Evolutionary conservation across 2,329 filamentous ascomycete species (phyloP).

Genomic region (Fusarium tupiense): DNA sequence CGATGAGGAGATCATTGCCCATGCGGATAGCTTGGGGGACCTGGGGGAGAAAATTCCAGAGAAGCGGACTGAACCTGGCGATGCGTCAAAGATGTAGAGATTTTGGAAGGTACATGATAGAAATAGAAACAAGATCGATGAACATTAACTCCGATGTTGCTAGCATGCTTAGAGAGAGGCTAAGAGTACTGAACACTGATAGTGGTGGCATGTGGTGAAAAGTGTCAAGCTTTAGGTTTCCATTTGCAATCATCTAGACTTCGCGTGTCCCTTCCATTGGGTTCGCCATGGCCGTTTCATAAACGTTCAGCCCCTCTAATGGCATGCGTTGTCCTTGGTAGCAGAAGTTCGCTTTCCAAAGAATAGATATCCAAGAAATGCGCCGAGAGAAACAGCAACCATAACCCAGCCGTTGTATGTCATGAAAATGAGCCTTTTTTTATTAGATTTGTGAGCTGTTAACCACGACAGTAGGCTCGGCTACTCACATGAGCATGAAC

Average conservation of each 20-base stretch:
- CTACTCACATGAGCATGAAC: conserved; percentile 96
- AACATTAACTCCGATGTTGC: neutral
- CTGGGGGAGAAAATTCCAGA: conserved; percentile 52
- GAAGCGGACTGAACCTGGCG: conserved; percentile 43
- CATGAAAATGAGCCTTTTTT: conserved; percentile 93
- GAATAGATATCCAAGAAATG: conserved; percentile 85
- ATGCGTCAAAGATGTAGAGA: conserved; percentile 48
- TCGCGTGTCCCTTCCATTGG: neutral
- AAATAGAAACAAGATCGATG: neutral
- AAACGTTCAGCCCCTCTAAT: neutral
- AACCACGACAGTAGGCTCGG: neutral
- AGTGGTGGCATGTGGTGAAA: neutral
- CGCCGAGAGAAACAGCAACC: conserved; percentile 87
- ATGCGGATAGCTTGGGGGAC: conserved; percentile 57
- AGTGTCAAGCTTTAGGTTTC: neutral
- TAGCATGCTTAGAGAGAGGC: neutral
- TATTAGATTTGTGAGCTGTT: neutral
- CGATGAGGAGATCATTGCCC: conserved; percentile 62
- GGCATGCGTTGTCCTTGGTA: conserved; percentile 79
- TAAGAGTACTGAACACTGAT: neutral
- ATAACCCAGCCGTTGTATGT: conserved; percentile 99
- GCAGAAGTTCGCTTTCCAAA: conserved; percentile 78
- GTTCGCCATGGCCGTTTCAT: neutral
- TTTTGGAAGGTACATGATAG: neutral
- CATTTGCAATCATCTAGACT: neutral